These are phyloP conservation scores for Russula abietina DNA, from an alignment of 768 basidiomycete species.

Conservation along the genomic window DNA sequence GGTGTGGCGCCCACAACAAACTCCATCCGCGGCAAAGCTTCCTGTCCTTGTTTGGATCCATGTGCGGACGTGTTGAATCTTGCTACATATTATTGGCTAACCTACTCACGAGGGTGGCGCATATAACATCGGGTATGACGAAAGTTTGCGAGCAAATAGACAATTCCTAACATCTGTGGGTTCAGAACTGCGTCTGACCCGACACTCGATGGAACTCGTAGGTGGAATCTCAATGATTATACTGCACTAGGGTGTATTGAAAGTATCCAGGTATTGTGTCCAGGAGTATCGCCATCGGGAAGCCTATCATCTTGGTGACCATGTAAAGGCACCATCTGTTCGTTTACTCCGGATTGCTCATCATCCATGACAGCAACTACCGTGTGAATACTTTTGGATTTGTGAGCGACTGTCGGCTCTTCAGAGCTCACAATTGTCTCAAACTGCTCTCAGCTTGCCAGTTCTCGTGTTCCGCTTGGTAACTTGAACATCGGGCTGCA, in stretches of 20 bases:
- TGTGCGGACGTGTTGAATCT: conserved; percentile 25
- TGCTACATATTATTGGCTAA: background rate
- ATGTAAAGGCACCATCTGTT: conserved; percentile 30
- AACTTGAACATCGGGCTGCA: conserved; percentile 33
- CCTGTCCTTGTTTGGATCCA: conserved; percentile 35
- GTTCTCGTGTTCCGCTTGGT: conserved; percentile 36
- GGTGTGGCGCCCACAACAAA: conserved; percentile 31
- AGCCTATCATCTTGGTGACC: conserved; percentile 55
- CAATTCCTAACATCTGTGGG: conserved; percentile 9
- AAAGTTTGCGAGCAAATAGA: conserved; percentile 34
- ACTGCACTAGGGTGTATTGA: background rate
- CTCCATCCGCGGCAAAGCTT: conserved; percentile 26
- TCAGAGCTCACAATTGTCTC: background rate
- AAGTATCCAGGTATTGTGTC: conserved; percentile 40
- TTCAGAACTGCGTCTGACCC: conserved; percentile 42
- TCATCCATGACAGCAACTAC: conserved; percentile 39
- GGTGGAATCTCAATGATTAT: background rate
- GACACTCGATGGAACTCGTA: conserved; percentile 44
- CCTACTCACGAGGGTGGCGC: conserved; percentile 41
- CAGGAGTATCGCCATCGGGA: conserved; percentile 40
- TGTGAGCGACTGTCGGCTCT: conserved; percentile 28
- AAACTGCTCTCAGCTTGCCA: conserved; percentile 36
- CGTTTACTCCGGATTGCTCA: background rate
- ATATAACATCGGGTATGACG: conserved; percentile 38
- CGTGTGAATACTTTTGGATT: conserved; percentile 53